These are phyloP conservation scores for Pseudoneurospora amorphoporcata DNA, from an alignment of 495 filamentous ascomycete species.

Conservation along the genomic window DNA sequence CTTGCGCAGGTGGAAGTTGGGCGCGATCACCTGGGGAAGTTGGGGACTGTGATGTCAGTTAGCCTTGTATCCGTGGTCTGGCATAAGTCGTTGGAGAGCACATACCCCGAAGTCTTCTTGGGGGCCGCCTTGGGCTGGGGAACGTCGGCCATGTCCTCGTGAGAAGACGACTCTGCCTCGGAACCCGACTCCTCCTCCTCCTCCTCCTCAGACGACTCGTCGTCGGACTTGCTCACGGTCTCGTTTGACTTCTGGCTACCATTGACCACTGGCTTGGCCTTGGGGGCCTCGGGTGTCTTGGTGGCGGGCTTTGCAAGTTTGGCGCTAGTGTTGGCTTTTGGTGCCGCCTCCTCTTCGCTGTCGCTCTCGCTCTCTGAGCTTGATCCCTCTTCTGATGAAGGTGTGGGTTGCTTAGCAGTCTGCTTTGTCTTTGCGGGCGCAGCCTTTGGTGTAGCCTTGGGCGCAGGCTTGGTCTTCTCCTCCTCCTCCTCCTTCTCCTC, in stretches of 20 bases:
- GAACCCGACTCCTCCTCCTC: background rate
- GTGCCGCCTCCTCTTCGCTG: slow-evolving; percentile 14
- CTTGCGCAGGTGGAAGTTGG: slow-evolving; percentile 23
- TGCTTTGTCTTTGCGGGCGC: background rate
- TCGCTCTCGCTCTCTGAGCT: slow-evolving; percentile 11
- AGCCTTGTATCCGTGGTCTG: background rate
- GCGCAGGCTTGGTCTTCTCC: background rate
- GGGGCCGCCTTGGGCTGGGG: slow-evolving; percentile 12
- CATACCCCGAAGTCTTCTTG: slow-evolving; percentile 17
- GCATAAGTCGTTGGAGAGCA: background rate
- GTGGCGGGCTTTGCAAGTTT: background rate
- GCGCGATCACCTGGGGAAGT: slow-evolving; percentile 14
- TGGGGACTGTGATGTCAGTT: slow-evolving; percentile 5
- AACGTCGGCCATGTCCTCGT: slow-evolving; percentile 13
- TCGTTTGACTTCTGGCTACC: slow-evolving; percentile 11
- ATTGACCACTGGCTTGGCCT: background rate
- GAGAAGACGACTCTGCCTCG: slow-evolving; percentile 6
- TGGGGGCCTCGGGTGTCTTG: background rate
- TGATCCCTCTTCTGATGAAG: slow-evolving; percentile 10
- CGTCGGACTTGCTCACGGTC: slow-evolving; percentile 18
- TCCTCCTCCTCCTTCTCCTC: background rate
- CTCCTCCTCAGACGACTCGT: slow-evolving; percentile 4
- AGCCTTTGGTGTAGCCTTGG: slow-evolving; percentile 6
- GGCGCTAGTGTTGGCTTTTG: slow-evolving; percentile 8
- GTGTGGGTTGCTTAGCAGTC: background rate